These are phyloP conservation scores for Microglena sp. DNA, from an alignment of 139 green algal species.

Conservation along the genomic window DNA sequence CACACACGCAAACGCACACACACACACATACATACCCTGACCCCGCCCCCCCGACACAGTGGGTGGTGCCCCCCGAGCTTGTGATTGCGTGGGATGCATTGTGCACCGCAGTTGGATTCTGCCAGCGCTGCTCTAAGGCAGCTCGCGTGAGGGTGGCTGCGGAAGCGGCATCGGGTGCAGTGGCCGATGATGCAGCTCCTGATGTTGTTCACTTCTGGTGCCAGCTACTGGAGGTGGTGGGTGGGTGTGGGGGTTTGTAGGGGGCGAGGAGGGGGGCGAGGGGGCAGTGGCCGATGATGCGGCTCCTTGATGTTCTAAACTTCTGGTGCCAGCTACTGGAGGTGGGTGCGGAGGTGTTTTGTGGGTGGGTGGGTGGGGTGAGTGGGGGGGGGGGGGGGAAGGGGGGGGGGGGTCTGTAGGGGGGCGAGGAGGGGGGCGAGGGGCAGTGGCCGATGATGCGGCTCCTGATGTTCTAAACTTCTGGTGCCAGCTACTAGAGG, in stretches of 20 bases:
- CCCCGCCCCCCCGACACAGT: no score
- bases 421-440: not conserved
- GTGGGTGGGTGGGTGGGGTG: no score
- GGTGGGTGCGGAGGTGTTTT: no score
- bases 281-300: no score
- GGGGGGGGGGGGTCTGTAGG: no score
- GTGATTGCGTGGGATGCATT: constrained; percentile 1
- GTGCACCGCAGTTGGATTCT: constrained; percentile 4
- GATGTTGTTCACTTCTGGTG: not conserved
- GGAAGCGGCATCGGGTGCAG: not conserved
- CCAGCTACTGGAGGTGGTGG: not conserved
- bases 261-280: no score
- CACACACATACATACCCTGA: no score
- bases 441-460: not conserved
- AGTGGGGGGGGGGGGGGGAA: no score
- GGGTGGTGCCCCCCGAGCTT: not conserved
- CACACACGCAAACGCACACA: no score
- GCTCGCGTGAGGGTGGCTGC: not conserved
- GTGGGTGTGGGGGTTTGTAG: no score
- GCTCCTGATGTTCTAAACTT: not conserved
- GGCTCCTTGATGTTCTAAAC: no score
- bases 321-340: no score
- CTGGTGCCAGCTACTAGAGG: not conserved
- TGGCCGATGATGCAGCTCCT: not conserved
- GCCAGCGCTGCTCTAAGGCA: not conserved